Evolutionary conservation across 2,329 filamentous ascomycete genomes (phyloP).

Genomic region (Sclerotinia sclerotiorum): DNA sequence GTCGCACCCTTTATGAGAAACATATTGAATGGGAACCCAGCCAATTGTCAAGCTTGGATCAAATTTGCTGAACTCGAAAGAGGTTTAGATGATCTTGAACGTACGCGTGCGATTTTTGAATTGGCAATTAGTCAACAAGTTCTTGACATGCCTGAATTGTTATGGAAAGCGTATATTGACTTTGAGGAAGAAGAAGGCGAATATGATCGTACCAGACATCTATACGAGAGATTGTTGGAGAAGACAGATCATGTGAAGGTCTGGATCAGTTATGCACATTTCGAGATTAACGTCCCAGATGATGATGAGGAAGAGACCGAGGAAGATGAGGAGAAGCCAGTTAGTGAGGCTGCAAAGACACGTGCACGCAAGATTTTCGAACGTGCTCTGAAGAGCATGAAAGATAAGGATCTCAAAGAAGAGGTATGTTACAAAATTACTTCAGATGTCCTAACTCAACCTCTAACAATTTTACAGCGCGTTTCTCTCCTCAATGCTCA

Average conservation of each 20-base stretch:
- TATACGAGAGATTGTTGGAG: slow-evolving; percentile 87
- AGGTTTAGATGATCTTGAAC: slow-evolving; percentile 84
- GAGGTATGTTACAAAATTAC: slow-evolving; percentile 53
- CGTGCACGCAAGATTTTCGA: slow-evolving; percentile 82
- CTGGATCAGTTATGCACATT: slow-evolving; percentile 98
- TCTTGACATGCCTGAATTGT: slow-evolving; percentile 93
- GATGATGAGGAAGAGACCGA: slow-evolving; percentile 59
- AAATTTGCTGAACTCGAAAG: slow-evolving; percentile 92
- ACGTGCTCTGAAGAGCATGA: slow-evolving; percentile 82
- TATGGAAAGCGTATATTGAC: slow-evolving; percentile 98
- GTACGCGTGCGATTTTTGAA: slow-evolving; percentile 88
- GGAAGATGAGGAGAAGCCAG: slow-evolving; percentile 57
- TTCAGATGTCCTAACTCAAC: not conserved
- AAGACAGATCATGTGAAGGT: slow-evolving; percentile 99
- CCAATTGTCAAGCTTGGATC: slow-evolving; percentile 94
- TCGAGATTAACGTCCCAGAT: slow-evolving; percentile 92
- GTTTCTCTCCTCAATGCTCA: slow-evolving; percentile 88
- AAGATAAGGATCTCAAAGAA: slow-evolving; percentile 86
- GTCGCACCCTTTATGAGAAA: slow-evolving; percentile 89
- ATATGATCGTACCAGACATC: slow-evolving; percentile 73
- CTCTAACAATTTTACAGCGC: slow-evolving; percentile 52
- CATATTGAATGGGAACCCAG: slow-evolving; percentile 88
- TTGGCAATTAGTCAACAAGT: slow-evolving; percentile 78
- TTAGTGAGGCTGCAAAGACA: slow-evolving; percentile 80
- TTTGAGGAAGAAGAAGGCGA: slow-evolving; percentile 96